Evolutionary conservation across 192 early-diverging fungal species (phyloP).

Genomic region (Coemansia sp.): DNA sequence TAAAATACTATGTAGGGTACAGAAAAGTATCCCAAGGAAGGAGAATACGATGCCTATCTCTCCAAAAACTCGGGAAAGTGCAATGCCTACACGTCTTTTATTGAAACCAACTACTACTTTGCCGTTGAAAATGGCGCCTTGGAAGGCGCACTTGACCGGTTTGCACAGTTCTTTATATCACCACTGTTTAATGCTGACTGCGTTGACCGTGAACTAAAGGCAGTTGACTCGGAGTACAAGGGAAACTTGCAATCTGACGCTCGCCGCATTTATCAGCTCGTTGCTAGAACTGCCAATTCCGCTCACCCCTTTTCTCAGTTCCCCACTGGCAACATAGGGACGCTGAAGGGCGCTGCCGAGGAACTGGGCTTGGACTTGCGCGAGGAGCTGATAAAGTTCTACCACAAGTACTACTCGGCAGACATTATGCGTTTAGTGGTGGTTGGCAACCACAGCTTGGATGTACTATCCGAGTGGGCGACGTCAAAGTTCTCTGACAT

Average conservation of each 20-base stretch:
- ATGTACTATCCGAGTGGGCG: slow-evolving; percentile 74
- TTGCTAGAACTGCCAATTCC: slow-evolving; percentile 41
- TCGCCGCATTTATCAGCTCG: background rate
- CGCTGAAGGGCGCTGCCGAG: slow-evolving; percentile 60
- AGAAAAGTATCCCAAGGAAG: slow-evolving; percentile 68
- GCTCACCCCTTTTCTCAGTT: slow-evolving; percentile 82
- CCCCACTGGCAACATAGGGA: slow-evolving; percentile 81
- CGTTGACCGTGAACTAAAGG: slow-evolving; percentile 85
- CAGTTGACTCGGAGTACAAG: slow-evolving; percentile 93
- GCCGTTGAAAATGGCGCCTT: slow-evolving; percentile 43
- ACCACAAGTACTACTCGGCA: slow-evolving; percentile 84
- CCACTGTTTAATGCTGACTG: slow-evolving; percentile 82
- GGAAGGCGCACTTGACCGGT: slow-evolving; percentile 66
- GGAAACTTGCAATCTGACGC: slow-evolving; percentile 74
- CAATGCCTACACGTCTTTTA: slow-evolving; percentile 34
- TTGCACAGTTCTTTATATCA: slow-evolving; percentile 86
- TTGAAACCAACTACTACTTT: slow-evolving; percentile 29
- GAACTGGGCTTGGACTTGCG: slow-evolving; percentile 69
- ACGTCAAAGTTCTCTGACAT: slow-evolving; percentile 78
- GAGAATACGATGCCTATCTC: slow-evolving; percentile 58
- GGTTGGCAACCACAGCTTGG: slow-evolving; percentile 76
- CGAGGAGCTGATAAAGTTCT: slow-evolving; percentile 78
- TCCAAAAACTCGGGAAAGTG: slow-evolving; percentile 21
- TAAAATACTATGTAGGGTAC: slow-evolving; percentile 52
- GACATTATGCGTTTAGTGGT: slow-evolving; percentile 92